Base-by-base conservation (phyloP, 1,284 basidiomycete genomes). In the Naganishia sp. region DNA sequence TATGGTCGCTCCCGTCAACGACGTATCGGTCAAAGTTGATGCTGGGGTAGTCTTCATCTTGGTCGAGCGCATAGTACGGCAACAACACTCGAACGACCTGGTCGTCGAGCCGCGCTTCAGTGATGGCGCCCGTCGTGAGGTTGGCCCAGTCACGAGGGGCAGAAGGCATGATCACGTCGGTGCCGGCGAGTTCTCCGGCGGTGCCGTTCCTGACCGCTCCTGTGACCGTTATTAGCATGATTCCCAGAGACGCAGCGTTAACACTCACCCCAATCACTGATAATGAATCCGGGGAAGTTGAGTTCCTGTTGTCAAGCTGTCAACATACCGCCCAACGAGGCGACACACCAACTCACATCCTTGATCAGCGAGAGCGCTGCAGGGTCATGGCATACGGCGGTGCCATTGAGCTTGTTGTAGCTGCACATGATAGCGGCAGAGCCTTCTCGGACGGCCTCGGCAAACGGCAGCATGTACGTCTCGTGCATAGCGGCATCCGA, bases 391-490 rank as follows among this genome's bases (percentile, higher is more conserved):
- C 87, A 88, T 1, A 86, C 82, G 67, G 79, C 87, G 0, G 83
- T 85, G 13, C 83, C 82, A 72, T 88, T 88, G 74, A 70, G 55
- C n/a, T 64, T 71, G 70, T 78, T 78, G 76, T 88, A 88, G 59
- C 85, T 86, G 80, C 88, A 92, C 90, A 92, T 93, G 69, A 92
- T 82, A 53, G 85, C 85, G 0, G 87, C 84, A 9, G 88, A 87
- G 31, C 88, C 89, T 0, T 89, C 89, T 80, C 87, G 84, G 13
- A 91, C 85, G 56, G 86, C 86, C 67, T 84, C 83, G 73, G 90
- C 74, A 82, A 90, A 92, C 0, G 86, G 83, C 63, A 73, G 73
- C 16, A 74, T 70, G 68, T 80, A 78, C 60, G 77, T 72, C 61
- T 77, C 74, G 53, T 75, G 72, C 42, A 66, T 64, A 16, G 90